Evolutionary conservation across 306 rosid species (phyloP).

Genomic region (Mimosa bimucronata): DNA sequence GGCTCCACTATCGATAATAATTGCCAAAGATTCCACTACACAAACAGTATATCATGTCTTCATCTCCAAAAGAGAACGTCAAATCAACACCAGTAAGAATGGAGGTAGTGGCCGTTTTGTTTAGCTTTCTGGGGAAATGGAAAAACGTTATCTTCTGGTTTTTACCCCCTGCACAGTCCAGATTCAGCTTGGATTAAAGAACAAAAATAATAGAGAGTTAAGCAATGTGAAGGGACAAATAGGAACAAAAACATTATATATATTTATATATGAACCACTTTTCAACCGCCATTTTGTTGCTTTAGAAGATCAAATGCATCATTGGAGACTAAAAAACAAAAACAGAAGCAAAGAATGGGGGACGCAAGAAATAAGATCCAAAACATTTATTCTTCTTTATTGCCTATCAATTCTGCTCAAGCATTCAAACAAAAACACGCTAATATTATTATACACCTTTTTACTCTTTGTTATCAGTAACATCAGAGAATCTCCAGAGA

Average conservation of each 20-base stretch:
- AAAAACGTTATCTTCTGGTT: constrained; percentile 26
- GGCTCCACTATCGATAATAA: constrained; percentile 12
- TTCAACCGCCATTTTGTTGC: constrained; percentile 39
- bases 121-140: constrained; percentile 26
- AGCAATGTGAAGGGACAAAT: not conserved
- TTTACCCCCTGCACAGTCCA: constrained; percentile 38
- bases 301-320: constrained; percentile 37
- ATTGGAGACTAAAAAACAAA: constrained; percentile 38
- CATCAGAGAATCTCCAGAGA: constrained; percentile 4
- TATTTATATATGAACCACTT: constrained; percentile 2
- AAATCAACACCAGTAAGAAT: constrained; percentile 45
- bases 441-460: not conserved
- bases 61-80: constrained; percentile 40
- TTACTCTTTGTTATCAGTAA: not conserved
- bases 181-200: constrained; percentile 37
- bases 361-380: constrained; percentile 38
- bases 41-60: constrained; percentile 7
- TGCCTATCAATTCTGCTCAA: constrained; percentile 12
- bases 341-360: constrained; percentile 7
- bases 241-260: not conserved
- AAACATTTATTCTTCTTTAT: constrained; percentile 39
- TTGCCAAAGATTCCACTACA: constrained; percentile 46
- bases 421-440: constrained; percentile 44
- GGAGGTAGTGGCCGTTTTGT: constrained; percentile 26
- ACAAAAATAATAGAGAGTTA: constrained; percentile 30